Percentiles rank a stretch among this genome's conserved stretches.
phyloP scores from a whole-genome alignment of 148 eudicot genomes.

The Arctostaphylos glauca region DNA sequence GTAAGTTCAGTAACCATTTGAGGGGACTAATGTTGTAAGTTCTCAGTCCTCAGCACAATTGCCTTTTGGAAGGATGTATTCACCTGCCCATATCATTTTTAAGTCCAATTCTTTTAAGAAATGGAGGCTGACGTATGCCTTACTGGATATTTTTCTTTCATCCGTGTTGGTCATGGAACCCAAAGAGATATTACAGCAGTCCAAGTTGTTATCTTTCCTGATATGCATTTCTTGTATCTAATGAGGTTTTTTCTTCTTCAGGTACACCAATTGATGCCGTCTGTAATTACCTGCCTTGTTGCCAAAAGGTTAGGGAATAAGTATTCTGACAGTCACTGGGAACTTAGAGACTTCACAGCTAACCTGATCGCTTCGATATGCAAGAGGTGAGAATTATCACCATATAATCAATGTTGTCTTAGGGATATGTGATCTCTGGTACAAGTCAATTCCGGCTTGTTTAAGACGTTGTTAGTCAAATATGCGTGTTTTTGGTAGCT shows the following conservation, averaged over 20 bases:
- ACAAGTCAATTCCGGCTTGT: neutral
- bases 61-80: neutral
- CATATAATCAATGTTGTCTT: neutral
- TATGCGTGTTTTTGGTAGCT: neutral
- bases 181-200: neutral
- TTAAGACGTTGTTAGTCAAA: neutral
- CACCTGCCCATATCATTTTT: neutral
- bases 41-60: neutral
- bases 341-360: slow-evolving; percentile 71
- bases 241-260: slow-evolving; percentile 24
- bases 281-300: slow-evolving; percentile 70
- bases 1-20: slow-evolving; percentile 33
- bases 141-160: neutral
- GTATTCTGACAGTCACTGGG: slow-evolving; percentile 73
- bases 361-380: slow-evolving; percentile 72
- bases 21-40: neutral
- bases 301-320: slow-evolving; percentile 65
- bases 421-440: neutral
- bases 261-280: slow-evolving; percentile 82
- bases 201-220: neutral
- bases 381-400: slow-evolving; percentile 44
- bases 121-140: neutral
- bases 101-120: neutral
- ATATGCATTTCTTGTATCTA: neutral
- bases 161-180: neutral